These are phyloP conservation scores for Trametes sanguinea DNA, from an alignment of 768 basidiomycete genomes.

Conservation along the genomic window DNA sequence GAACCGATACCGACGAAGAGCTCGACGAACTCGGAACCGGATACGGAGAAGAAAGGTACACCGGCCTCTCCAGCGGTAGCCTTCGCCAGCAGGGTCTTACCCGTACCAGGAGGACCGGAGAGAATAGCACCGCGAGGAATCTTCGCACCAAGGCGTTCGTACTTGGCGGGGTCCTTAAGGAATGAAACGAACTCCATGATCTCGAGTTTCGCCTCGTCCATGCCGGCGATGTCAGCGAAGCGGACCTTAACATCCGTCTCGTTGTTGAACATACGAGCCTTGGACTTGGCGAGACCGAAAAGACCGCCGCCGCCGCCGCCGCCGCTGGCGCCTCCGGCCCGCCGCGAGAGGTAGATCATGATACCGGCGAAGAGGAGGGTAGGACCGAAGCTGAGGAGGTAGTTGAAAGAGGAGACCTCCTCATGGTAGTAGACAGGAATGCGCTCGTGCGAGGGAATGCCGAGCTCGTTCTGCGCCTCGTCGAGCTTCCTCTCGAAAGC, in stretches of 20 bases:
- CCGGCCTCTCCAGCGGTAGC: slow-evolving; percentile 98
- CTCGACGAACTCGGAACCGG: slow-evolving; percentile 98
- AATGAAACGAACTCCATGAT: slow-evolving; percentile 99
- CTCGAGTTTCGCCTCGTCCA: slow-evolving; percentile 99
- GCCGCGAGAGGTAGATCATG: slow-evolving; percentile 82
- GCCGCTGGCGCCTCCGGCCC: slow-evolving; percentile 60
- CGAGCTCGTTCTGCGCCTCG: slow-evolving; percentile 89
- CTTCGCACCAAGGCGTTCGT: slow-evolving; percentile 96
- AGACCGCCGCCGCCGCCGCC: slow-evolving; percentile 90
- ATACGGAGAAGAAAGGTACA: slow-evolving; percentile 97
- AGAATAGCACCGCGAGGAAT: slow-evolving; percentile 95
- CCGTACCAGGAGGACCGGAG: slow-evolving; percentile 95
- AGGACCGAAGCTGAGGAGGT: slow-evolving; percentile 90
- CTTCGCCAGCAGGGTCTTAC: slow-evolving; percentile 97
- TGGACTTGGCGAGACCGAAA: slow-evolving; percentile 96
- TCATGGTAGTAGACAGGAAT: slow-evolving; percentile 98
- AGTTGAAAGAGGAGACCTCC: slow-evolving; percentile 82
- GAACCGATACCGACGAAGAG: slow-evolving; percentile 99
- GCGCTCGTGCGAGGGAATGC: slow-evolving; percentile 88
- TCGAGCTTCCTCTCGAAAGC: slow-evolving; percentile 95
- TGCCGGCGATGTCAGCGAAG: slow-evolving; percentile 97
- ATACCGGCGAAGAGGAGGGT: slow-evolving; percentile 90
- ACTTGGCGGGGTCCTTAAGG: slow-evolving; percentile 91
- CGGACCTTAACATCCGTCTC: slow-evolving; percentile 91
- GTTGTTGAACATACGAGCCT: slow-evolving; percentile 94